phyloP scores from a whole-genome alignment of 805 yeast genomes.

The Yamadazyma laniorum region DNA sequence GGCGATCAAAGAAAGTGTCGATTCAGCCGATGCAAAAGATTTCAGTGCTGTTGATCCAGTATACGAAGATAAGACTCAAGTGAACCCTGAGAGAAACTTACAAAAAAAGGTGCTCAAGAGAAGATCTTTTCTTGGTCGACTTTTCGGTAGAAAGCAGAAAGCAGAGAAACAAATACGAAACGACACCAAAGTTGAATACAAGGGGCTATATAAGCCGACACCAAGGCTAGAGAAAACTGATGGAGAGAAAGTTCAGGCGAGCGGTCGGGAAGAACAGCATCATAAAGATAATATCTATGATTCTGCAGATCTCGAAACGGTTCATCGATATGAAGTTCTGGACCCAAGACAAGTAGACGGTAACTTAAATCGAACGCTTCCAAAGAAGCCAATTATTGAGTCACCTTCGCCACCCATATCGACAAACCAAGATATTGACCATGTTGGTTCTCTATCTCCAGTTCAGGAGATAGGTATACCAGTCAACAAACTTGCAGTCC shows the following conservation, averaged over 20 bases:
- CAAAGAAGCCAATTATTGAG: no score
- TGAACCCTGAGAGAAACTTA: background rate
- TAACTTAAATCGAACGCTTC: no score
- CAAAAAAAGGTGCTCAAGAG: constrained; percentile 6
- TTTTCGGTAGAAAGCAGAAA: constrained; percentile 10
- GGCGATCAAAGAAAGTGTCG: background rate
- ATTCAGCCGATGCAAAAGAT: background rate
- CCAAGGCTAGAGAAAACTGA: constrained; percentile 10
- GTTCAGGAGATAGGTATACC: no score
- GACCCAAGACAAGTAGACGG: no score
- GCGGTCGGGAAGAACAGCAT: no score
- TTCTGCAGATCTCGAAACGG: constrained; percentile 3
- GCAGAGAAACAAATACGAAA: constrained; percentile 1
- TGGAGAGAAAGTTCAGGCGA: background rate
- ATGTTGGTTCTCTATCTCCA: no score
- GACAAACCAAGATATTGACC: no score
- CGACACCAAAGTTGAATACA: constrained; percentile 8
- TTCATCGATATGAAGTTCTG: constrained; percentile 1
- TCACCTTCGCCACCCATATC: no score
- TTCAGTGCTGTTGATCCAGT: background rate
- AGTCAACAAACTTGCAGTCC: no score
- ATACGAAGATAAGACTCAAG: background rate
- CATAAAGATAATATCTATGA: no score
- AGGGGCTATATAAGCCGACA: constrained; percentile 14
- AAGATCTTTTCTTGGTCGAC: constrained; percentile 11